Evolutionary conservation across 495 filamentous ascomycete genomes (phyloP), one percentile per base, ranked within the genome.

Genomic region (Alectoria sarmentosa): DNA sequence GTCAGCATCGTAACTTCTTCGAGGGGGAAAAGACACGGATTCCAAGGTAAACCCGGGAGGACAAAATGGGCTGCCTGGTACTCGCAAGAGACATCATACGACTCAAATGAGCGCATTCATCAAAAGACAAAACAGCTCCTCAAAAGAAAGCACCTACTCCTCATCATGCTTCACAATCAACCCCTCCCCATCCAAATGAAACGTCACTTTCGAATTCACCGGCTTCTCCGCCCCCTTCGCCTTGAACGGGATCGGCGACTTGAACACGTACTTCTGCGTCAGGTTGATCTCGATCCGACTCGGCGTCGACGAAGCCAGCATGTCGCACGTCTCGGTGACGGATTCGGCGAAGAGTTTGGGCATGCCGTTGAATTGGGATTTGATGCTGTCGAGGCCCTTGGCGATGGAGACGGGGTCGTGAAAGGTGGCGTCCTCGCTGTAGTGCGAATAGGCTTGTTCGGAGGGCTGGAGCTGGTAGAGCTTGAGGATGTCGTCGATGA

Each of bases 291-390:
- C 66, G 11, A 67, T 28, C 26, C 26, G 8, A 10, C 36, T 41
- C 15, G 49, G 15, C 17, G 65, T 36, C 38, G 58, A 49, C 34
- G 65, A 54, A 11, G 63, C 66, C 26, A 66, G 61, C 6, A 68
- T 38, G 38, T 65, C 63, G 63, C 66, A 68, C n/a, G 58, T 68
- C 63, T 66, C 23, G 17, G 66, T 68, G 34, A 48, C 38, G 59
- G 59, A 63, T 37, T 65, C 63, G 52, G 66, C 63, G 63, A 68
- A 68, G 66, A 68, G 52, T 38, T 66, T 68, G 26, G 66, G 66
- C 66, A 68, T 68, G 30, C 63, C 63, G 44, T 68, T 68, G 63
- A 68, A 19, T 30, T 10, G 44, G 39, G 39, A 13, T 9, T 41
- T 41, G 10, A 41, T 11, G 39, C n/a, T n/a, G n/a, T n/a, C n/a